Evolutionary conservation across 768 basidiomycete species (phyloP), one percentile per base, ranked within the genome.

Genomic region (Porphyrellus cyaneotinctus): DNA sequence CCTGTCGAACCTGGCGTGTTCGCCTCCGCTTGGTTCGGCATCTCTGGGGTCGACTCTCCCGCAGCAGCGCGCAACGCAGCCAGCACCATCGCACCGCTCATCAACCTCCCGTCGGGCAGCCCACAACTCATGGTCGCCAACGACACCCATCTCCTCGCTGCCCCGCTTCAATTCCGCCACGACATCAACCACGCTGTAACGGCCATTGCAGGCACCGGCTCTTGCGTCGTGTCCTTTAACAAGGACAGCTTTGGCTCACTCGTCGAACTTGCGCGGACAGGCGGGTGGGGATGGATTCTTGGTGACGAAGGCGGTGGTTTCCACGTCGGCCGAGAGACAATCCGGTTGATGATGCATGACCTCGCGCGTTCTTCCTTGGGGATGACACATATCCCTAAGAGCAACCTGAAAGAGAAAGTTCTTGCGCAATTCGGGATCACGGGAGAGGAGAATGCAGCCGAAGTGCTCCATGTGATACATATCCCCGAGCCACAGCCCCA

Each of bases 281-380:
- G 89, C 4, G 88, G 89, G 1, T 90, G 85, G 86, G 88, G 89
- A 1, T 90, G 88, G 87, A 82, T 91, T 18, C 73, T 91, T 12
- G 88, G 89, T 8, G 89, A 91, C 63, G 89, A 91, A 64, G 91
- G 91, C 12, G 83, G 88, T 20, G 90, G 90, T 12, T 92, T 80
- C 61, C 79, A 86, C 62, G 84, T 91, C 52, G 91, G 91, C 7
- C 76, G 87, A 33, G 87, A 88, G 63, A 78, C 89, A 0, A 64
- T 91, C 20, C 84, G 90, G 5, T 78, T 85, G 56, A 77, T 91
- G 44, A 71, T 88, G 43, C 56, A 73, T 8, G 79, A 82, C 47
- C 72, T 77, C 31, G 86, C 88, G 57, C 63, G 67, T 26, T 72
- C 78, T 20, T 78, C 80, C 4, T 52, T 76, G 33, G 63, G 67